phyloP scores from a whole-genome alignment of 768 basidiomycete genomes.

The Boletellus ananiceps region DNA sequence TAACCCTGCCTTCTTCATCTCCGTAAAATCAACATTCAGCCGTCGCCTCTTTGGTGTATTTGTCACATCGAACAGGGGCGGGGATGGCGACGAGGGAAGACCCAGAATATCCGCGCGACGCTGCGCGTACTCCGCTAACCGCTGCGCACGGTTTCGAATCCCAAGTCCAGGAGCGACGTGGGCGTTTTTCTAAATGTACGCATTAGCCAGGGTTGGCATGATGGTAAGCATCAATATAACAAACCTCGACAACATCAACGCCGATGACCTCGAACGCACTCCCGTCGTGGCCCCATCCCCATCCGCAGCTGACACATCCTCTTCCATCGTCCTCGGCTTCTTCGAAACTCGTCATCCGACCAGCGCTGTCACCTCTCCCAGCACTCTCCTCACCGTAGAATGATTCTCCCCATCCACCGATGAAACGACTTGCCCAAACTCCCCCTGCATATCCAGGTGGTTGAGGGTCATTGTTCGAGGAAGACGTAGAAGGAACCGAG shows the following conservation, averaged over 20 bases:
- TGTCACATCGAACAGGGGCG: slow-evolving; percentile 33
- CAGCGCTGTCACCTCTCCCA: slow-evolving; percentile 24
- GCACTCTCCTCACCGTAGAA: slow-evolving; percentile 30
- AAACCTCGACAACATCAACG: slow-evolving; percentile 61
- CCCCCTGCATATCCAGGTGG: slow-evolving; percentile 27
- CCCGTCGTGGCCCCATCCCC: slow-evolving; percentile 79
- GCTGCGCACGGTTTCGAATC: slow-evolving; percentile 58
- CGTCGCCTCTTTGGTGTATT: slow-evolving; percentile 29
- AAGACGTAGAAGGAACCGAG: slow-evolving; percentile 23
- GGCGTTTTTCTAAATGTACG: slow-evolving; percentile 41
- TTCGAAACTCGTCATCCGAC: slow-evolving; percentile 30
- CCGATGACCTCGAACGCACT: slow-evolving; percentile 67
- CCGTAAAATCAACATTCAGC: slow-evolving; percentile 24
- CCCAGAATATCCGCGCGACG: slow-evolving; percentile 47
- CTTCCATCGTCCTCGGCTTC: slow-evolving; percentile 55
- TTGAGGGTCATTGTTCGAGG: slow-evolving; percentile 24
- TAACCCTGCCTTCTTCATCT: slow-evolving; percentile 19
- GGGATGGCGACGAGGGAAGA: slow-evolving; percentile 21
- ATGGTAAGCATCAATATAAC: slow-evolving; percentile 20
- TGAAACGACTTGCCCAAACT: slow-evolving; percentile 35
- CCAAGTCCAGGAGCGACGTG: slow-evolving; percentile 52
- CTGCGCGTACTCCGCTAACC: slow-evolving; percentile 62
- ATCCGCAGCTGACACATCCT: slow-evolving; percentile 59
- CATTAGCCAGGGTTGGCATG: slow-evolving; percentile 2
- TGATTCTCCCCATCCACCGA: slow-evolving; percentile 40